Base-by-base conservation (phyloP, 2,329 filamentous ascomycete genomes). In the Fusarium torulosum region DNA sequence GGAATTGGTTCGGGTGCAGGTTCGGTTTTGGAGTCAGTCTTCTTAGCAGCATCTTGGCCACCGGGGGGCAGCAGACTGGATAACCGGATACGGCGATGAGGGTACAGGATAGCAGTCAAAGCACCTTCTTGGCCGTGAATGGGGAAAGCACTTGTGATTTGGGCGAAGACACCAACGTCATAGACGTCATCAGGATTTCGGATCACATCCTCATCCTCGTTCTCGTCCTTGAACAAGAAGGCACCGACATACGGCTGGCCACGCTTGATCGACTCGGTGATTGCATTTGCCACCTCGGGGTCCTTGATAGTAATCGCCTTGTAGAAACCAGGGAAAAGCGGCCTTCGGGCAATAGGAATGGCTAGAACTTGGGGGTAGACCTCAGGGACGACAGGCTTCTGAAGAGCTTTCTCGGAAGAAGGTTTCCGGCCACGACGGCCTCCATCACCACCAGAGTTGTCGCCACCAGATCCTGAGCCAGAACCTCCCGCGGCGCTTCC, bases 251-350 rank as follows among this genome's bases (percentile, higher is more conserved):
- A 99, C 23, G 95, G 96, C 79, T 99, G 96, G 1, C 96, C 96
- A 52, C 95, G 87, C 84, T 97, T 97, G 77, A 98, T 93, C 86
- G 97, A 96, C 76, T 99, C 96, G 59, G 94, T 91, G 70, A 99
- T 97, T 21, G 96, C 96, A 38, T 90, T 89, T 15, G 94, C 91
- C 35, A 99, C 96, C 72, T 96, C 92, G 19, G 92, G 92, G 75
- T 99, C 94, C 76, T 93, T 91, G 71, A 99, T 97, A 5, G 95
- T 99, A 71, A 99, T 96, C 11, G 96, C 95, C 81, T 99, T 99
- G 83, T 99, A 99, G 80, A 98, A 99, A 2, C 96, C 96, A 2
- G 96, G 96, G 80, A 98, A 99, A 14, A 99, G 83, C 13, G 96
- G 96, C 53, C 96, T 87, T 78, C 96, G 94, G 27, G 93, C 92